A percentile compares a stretch with the other conserved stretches of the same genome.
Evolutionary conservation across 352 stramenopile genomes (phyloP).

Genomic region (Phytopythium oedochilum): DNA sequence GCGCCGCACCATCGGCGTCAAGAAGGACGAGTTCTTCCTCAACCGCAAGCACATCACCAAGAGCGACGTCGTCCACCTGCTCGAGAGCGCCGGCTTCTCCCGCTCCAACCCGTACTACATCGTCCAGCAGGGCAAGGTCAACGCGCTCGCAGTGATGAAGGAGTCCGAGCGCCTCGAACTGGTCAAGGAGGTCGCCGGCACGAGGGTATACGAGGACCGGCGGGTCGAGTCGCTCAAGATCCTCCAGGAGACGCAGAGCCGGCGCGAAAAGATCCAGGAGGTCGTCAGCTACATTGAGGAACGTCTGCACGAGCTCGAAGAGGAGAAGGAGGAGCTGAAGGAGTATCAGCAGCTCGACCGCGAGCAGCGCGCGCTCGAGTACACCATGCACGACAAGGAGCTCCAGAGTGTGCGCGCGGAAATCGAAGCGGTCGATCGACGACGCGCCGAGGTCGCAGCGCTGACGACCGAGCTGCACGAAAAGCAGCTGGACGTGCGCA

Average conservation of each 20-base stretch:
- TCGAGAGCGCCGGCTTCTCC: conserved; percentile 99
- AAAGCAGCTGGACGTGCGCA: conserved; percentile 48
- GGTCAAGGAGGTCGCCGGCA: conserved; percentile 98
- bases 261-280: conserved; percentile 96
- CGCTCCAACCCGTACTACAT: conserved; percentile 99
- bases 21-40: conserved; percentile 99
- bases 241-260: conserved; percentile 94
- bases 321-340: conserved; percentile 98
- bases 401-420: conserved; percentile 55
- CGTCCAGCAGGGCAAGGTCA: conserved; percentile 99
- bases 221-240: conserved; percentile 95
- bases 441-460: conserved; percentile 45
- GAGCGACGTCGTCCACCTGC: conserved; percentile 96
- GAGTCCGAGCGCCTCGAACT: conserved; percentile 96
- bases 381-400: conserved; percentile 93
- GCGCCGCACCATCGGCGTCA: conserved; percentile 97
- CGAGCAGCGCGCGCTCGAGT: conserved; percentile 95
- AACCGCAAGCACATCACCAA: conserved; percentile 98
- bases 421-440: conserved; percentile 67
- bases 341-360: conserved; percentile 95
- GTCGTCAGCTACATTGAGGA: conserved; percentile 95
- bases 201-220: conserved; percentile 99
- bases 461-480: conserved; percentile 62
- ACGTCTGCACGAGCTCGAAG: conserved; percentile 92
- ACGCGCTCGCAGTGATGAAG: conserved; percentile 97